Evolutionary conservation across 2,329 filamentous ascomycete genomes (phyloP).

Genomic region (Ceratocystis diversiconidia): DNA sequence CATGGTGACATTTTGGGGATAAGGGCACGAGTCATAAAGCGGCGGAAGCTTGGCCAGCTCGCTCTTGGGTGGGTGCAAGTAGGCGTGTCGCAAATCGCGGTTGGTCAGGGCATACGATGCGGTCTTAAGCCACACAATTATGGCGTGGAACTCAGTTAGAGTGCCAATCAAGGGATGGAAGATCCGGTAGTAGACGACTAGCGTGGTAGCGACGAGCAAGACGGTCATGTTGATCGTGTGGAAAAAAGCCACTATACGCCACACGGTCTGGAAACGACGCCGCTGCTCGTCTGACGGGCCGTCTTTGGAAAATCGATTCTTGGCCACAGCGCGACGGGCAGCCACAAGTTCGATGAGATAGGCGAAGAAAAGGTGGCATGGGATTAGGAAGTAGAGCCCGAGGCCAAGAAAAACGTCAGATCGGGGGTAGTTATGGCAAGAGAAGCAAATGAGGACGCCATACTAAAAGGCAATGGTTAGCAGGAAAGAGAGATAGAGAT

Average conservation of each 20-base stretch:
- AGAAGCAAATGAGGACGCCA: constrained; percentile 82
- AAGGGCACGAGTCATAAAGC: constrained; percentile 70
- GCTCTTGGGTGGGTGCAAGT: constrained; percentile 57
- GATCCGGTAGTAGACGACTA: constrained; percentile 78
- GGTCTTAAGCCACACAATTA: constrained; percentile 93
- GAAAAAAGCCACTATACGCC: constrained; percentile 64
- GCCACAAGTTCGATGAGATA: constrained; percentile 80
- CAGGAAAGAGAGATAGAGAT: background rate
- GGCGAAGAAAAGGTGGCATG: constrained; percentile 78
- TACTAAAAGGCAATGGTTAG: constrained; percentile 44
- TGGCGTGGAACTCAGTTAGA: constrained; percentile 75
- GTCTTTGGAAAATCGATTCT: constrained; percentile 29
- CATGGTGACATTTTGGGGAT: constrained; percentile 81
- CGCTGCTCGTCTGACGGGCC: constrained; percentile 43
- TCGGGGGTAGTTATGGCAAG: constrained; percentile 72
- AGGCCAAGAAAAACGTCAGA: constrained; percentile 64
- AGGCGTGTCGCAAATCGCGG: constrained; percentile 81
- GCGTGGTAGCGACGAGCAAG: constrained; percentile 66
- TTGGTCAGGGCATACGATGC: constrained; percentile 95
- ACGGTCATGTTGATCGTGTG: constrained; percentile 75
- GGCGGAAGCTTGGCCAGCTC: constrained; percentile 60
- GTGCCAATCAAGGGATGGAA: constrained; percentile 90
- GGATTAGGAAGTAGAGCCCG: constrained; percentile 72
- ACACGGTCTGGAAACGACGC: constrained; percentile 56
- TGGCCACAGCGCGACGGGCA: constrained; percentile 55